Percentiles rank a stretch among this genome's conserved stretches.
Evolutionary conservation across 768 basidiomycete species (phyloP).

Genomic region (Hericium alpestre): DNA sequence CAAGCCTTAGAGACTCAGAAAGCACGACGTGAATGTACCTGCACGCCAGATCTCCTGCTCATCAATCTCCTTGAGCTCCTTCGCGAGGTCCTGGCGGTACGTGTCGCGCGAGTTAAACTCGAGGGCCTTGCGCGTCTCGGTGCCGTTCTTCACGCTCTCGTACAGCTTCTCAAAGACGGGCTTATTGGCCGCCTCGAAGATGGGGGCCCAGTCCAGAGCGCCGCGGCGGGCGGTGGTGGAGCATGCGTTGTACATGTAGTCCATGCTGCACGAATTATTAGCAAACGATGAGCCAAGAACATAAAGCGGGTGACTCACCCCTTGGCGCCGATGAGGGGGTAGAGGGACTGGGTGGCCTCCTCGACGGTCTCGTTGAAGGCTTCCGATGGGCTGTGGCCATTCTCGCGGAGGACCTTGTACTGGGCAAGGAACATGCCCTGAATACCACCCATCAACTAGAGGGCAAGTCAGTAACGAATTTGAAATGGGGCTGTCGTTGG

Average conservation of each 20-base stretch:
- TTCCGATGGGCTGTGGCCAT: slow-evolving; percentile 94
- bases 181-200: slow-evolving; percentile 89
- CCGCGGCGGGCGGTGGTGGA: slow-evolving; percentile 98
- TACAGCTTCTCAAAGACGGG: slow-evolving; percentile 95
- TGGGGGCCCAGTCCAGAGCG: slow-evolving; percentile 97
- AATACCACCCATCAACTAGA: slow-evolving; percentile 91
- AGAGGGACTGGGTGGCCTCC: slow-evolving; percentile 98
- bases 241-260: slow-evolving; percentile 99
- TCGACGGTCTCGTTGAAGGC: slow-evolving; percentile 99
- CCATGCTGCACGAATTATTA: slow-evolving; percentile 51
- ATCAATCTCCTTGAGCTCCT: slow-evolving; percentile 90
- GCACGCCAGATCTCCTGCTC: slow-evolving; percentile 99
- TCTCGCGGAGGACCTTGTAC: slow-evolving; percentile 94
- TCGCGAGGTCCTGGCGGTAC: slow-evolving; percentile 86
- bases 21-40: slow-evolving; percentile 32
- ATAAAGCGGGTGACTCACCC: slow-evolving; percentile 40
- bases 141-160: slow-evolving; percentile 87
- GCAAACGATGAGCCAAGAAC: background rate
- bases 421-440: slow-evolving; percentile 99
- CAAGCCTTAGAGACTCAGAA: background rate
- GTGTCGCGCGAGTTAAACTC: slow-evolving; percentile 91
- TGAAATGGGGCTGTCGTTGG: background rate
- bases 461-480: slow-evolving; percentile 1
- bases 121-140: slow-evolving; percentile 93
- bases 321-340: slow-evolving; percentile 91